A percentile compares a stretch with the other conserved stretches of the same genome.
Evolutionary conservation across 1,284 basidiomycete species (phyloP).

Genomic region (Amanita bisporigera): DNA sequence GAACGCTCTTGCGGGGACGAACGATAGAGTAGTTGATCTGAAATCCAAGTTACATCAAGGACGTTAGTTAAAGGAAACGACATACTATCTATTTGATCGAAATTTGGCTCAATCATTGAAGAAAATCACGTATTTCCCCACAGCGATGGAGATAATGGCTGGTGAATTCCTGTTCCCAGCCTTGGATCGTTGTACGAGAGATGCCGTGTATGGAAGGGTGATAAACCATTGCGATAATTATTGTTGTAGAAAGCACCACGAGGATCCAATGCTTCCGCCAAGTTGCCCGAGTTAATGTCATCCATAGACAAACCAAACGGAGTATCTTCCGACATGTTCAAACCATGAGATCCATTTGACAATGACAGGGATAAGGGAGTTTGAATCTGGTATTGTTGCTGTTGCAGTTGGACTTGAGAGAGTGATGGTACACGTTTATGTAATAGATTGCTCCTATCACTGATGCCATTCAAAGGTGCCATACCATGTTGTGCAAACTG

Average conservation of each 20-base stretch:
- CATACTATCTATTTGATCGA: background rate
- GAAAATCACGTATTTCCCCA: slow-evolving; percentile 42
- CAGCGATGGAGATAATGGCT: slow-evolving; percentile 31
- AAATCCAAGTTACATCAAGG: background rate
- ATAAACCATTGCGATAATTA: slow-evolving; percentile 11
- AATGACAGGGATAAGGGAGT: slow-evolving; percentile 2
- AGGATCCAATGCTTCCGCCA: background rate
- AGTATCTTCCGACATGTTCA: background rate
- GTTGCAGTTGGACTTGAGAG: slow-evolving; percentile 29
- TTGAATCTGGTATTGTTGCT: slow-evolving; percentile 36
- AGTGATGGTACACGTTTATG: slow-evolving; percentile 41
- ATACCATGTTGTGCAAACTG: background rate
- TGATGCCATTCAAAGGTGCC: background rate
- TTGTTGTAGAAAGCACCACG: slow-evolving; percentile 24
- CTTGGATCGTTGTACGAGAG: slow-evolving; percentile 38
- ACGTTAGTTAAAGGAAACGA: background rate
- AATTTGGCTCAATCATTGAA: background rate
- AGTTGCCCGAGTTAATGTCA: background rate
- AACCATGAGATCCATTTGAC: background rate
- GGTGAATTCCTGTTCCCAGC: slow-evolving; percentile 31
- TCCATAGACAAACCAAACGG: background rate
- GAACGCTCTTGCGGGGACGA: background rate
- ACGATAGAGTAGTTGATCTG: background rate
- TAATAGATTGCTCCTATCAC: background rate
- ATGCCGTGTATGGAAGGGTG: slow-evolving; percentile 36